Percentiles rank a stretch among this genome's conserved stretches.
phyloP scores from a whole-genome alignment of 768 basidiomycete genomes.

The Boletus rufocinnamomeus region DNA sequence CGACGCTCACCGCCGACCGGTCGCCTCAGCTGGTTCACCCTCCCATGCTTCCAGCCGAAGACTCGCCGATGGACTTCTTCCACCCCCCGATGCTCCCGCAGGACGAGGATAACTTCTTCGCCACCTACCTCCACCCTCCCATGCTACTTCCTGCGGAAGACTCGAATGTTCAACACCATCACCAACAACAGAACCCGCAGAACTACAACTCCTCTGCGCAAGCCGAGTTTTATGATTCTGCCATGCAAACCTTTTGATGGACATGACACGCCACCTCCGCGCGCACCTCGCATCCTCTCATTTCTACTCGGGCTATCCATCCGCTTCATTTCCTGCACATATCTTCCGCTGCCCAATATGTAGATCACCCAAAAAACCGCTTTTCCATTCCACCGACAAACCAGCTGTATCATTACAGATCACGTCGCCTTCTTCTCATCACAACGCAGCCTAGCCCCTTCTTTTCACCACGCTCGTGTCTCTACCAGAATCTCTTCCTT shows the following conservation, averaged over 20 bases:
- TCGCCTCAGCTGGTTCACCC: slow-evolving; percentile 66
- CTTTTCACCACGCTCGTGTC: background rate
- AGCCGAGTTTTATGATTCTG: slow-evolving; percentile 37
- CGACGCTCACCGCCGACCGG: slow-evolving; percentile 62
- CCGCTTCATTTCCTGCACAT: background rate
- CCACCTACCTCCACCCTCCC: slow-evolving; percentile 55
- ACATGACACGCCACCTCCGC: slow-evolving; percentile 1
- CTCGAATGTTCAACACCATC: slow-evolving; percentile 20
- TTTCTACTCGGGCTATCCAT: slow-evolving; percentile 9
- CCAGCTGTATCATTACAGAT: slow-evolving; percentile 23
- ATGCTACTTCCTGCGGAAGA: slow-evolving; percentile 51
- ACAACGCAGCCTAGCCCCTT: slow-evolving; percentile 1
- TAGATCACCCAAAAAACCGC: slow-evolving; percentile 24
- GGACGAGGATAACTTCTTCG: slow-evolving; percentile 65
- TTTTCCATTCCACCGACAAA: slow-evolving; percentile 1
- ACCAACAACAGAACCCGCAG: slow-evolving; percentile 26
- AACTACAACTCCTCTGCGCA: slow-evolving; percentile 20
- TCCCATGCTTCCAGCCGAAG: slow-evolving; percentile 64
- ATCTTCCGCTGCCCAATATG: slow-evolving; percentile 11
- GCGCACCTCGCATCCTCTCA: slow-evolving; percentile 5
- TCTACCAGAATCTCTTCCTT: background rate
- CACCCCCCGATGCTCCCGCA: slow-evolving; percentile 62
- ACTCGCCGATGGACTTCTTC: slow-evolving; percentile 72
- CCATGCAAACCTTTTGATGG: slow-evolving; percentile 37
- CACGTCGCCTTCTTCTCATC: slow-evolving; percentile 8